A percentile compares a stretch with the other conserved stretches of the same genome.
phyloP scores from a whole-genome alignment of 441 rosid genomes.

The Bocquillonia castaneifolia region DNA sequence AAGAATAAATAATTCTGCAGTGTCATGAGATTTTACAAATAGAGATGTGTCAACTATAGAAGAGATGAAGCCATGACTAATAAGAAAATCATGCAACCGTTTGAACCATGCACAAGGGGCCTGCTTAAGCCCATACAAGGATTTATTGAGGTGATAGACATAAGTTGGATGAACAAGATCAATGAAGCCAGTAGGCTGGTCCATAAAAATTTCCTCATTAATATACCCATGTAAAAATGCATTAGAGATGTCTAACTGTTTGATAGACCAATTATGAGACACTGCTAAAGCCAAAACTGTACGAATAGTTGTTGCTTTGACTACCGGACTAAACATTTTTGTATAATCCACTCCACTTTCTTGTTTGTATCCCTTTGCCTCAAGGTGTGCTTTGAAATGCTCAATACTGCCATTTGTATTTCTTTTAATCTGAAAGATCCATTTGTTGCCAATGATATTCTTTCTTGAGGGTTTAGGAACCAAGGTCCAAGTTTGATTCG shows the following conservation, averaged over 20 bases:
- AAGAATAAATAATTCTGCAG: background rate
- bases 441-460: background rate
- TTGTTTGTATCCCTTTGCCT: background rate
- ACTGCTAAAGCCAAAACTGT: background rate
- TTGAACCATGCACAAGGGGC: background rate
- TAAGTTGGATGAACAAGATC: background rate
- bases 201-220: background rate
- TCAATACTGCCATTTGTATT: background rate
- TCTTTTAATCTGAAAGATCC: background rate
- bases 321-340: background rate
- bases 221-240: background rate
- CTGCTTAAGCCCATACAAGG: background rate
- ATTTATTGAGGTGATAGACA: background rate
- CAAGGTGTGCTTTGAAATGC: background rate
- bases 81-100: background rate
- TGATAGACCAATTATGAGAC: background rate
- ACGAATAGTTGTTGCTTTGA: background rate
- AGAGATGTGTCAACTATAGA: background rate
- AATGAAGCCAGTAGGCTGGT: background rate
- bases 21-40: too few species aligned
- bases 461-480: background rate
- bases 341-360: background rate
- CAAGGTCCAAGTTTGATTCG: background rate
- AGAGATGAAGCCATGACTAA: background rate
- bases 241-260: background rate